Evolutionary conservation across 2,329 filamentous ascomycete genomes (phyloP).

Genomic region (Cladosporium velox): DNA sequence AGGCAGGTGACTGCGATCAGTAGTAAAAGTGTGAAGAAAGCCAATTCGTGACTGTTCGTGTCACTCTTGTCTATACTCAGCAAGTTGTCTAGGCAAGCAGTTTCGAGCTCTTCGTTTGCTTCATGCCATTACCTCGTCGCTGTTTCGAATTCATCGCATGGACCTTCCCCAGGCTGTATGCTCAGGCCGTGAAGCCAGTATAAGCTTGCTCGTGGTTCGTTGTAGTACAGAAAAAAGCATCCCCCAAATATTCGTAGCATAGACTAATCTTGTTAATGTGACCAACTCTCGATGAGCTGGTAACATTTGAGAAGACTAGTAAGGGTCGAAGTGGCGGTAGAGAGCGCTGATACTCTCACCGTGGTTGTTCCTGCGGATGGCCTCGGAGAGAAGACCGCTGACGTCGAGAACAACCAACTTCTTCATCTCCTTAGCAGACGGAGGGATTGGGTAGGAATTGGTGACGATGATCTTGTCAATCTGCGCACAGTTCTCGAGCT

Average conservation of each 20-base stretch:
- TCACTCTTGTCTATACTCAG: slow-evolving; percentile 10
- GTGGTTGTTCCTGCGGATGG: slow-evolving; percentile 93
- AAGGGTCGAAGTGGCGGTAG: slow-evolving; percentile 46
- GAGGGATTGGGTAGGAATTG: slow-evolving; percentile 91
- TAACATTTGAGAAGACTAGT: neutral
- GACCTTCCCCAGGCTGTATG: neutral
- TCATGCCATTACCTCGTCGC: slow-evolving; percentile 18
- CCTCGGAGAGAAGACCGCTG: slow-evolving; percentile 83
- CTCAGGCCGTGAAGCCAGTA: neutral
- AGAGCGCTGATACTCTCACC: slow-evolving; percentile 73
- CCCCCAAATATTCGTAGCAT: slow-evolving; percentile 5
- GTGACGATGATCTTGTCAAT: slow-evolving; percentile 95
- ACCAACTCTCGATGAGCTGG: neutral
- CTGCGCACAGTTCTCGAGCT: slow-evolving; percentile 88
- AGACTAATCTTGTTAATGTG: neutral
- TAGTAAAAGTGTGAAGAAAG: neutral
- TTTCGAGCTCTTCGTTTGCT: slow-evolving; percentile 16
- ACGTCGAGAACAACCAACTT: slow-evolving; percentile 91
- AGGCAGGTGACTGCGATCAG: slow-evolving; percentile 6
- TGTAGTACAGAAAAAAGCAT: neutral
- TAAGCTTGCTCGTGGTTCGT: neutral
- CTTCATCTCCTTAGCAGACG: slow-evolving; percentile 68
- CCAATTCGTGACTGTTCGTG: neutral
- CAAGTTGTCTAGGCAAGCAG: slow-evolving; percentile 15
- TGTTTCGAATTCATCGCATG: slow-evolving; percentile 4